Conservation (phyloP, 2,329 filamentous ascomycete species). For the Colletotrichum sp. region DNA sequence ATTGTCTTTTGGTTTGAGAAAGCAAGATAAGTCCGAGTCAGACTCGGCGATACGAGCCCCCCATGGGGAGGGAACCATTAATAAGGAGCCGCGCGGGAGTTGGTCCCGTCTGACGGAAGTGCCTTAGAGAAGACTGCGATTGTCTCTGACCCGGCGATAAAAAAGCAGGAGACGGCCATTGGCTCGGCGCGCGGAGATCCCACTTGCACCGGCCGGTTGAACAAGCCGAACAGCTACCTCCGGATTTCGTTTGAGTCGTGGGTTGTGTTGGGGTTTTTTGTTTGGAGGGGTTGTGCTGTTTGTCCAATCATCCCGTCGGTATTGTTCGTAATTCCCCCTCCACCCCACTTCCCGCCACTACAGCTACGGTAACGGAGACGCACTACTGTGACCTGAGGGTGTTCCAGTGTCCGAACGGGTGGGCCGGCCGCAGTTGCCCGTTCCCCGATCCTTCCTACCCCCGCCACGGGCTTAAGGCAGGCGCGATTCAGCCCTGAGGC, state of each 20-base stretch:
- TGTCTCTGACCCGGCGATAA: background rate
- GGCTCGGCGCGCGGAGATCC: background rate
- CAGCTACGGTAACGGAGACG: background rate
- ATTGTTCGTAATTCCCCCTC: background rate
- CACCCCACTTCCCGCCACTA: slow-evolving; percentile 16
- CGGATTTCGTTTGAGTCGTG: background rate
- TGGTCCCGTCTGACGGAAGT: background rate
- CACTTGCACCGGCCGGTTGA: background rate
- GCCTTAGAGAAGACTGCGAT: background rate
- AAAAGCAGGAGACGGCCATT: slow-evolving; percentile 13
- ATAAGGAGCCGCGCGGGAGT: slow-evolving; percentile 13
- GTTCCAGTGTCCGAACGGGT: slow-evolving; percentile 3
- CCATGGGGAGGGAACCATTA: background rate
- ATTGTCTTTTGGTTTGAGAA: background rate
- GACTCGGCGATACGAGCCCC: slow-evolving; percentile 11
- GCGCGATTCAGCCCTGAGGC: background rate
- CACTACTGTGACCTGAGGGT: background rate
- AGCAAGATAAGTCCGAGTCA: background rate
- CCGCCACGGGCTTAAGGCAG: background rate
- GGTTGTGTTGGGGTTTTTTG: background rate
- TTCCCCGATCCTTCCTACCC: background rate
- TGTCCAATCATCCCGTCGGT: background rate
- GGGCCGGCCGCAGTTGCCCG: background rate
- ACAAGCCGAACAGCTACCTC: background rate
- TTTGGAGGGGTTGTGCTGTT: background rate